A percentile compares a stretch with the other conserved stretches of the same genome.
Conservation (phyloP, 148 eudicot species). For the Vaccinium corymbosum region DNA sequence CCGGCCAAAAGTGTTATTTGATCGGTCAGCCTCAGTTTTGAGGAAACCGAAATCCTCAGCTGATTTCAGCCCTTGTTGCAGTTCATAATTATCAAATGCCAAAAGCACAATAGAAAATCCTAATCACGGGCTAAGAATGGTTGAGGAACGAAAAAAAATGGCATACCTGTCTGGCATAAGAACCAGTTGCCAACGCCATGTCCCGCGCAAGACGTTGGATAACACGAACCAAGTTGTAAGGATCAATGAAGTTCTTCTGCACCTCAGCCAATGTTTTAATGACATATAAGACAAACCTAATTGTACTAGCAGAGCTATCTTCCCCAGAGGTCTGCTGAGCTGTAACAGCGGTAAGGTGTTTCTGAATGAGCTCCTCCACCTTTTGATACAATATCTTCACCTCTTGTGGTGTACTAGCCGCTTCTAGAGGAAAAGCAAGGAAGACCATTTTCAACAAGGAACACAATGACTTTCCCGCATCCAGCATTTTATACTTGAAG, state of each 20-base stretch:
- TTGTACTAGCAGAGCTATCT: slow-evolving; percentile 73
- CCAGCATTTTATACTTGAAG: slow-evolving; percentile 88
- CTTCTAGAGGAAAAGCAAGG: slow-evolving; percentile 83
- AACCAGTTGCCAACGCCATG: slow-evolving; percentile 61
- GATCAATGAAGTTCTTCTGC: slow-evolving; percentile 68
- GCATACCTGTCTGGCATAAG: slow-evolving; percentile 73
- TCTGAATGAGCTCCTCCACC: slow-evolving; percentile 90
- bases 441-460: slow-evolving; percentile 92
- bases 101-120: background rate
- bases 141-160: background rate
- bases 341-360: slow-evolving; percentile 72
- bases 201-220: slow-evolving; percentile 97
- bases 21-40: background rate
- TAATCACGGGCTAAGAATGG: background rate
- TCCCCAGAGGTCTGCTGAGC: slow-evolving; percentile 80
- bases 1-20: background rate
- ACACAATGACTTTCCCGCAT: slow-evolving; percentile 89
- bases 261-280: slow-evolving; percentile 82
- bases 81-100: slow-evolving; percentile 5
- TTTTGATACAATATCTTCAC: slow-evolving; percentile 84
- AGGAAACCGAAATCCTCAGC: background rate
- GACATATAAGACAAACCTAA: slow-evolving; percentile 85
- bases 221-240: slow-evolving; percentile 72
- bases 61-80: background rate
- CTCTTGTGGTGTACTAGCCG: slow-evolving; percentile 64